Base-by-base conservation (phyloP, 2,329 filamentous ascomycete species). In the Alternaria brassicae region DNA sequence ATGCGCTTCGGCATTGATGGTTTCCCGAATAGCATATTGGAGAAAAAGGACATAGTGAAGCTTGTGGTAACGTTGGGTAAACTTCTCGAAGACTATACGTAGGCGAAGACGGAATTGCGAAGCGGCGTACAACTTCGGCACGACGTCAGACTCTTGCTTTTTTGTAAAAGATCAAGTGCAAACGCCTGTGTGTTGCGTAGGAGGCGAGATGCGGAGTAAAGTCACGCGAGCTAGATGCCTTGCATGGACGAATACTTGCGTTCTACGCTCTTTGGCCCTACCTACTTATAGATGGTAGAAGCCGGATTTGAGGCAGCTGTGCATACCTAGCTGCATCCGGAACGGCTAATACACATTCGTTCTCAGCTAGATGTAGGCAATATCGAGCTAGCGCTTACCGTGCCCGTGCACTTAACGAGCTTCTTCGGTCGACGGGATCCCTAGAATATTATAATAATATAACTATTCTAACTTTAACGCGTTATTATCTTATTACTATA, bases 1-100 rank as follows among this genome's bases (percentile, higher is more conserved):
- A 71, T 59, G 25, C 62, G 65, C 37, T 53, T 49, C 4, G 68
- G 68, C 37, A 19, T 19, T 10, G 58, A 40, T 5, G 42, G 62
- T 48, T 55, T 61, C 39, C 48, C 55, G 17, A 45, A 36, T 23
- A 61, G 55, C 40, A 49, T 58, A n/a, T 45, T 64, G 40, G 51
- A 49, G 5, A 66, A 25, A 32, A 50, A 59, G 10, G 57, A 40
- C 59, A 63, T 61, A 17, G 13, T 41, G 34, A 45, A 45, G 30
- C 6, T 32, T 47, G 23, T 17, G 30, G 3, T 36, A 30, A 19
- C 12, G 27, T 41, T 17, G 10, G 25, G 15, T 4, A 34, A 13
- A 12, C 25, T 45, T 45, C 17, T 36, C 17, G 30, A 23, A n/a
- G 21, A 37, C 7, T 13, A 47, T 39, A 19, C 4, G 19, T 32